Conservation (phyloP, 106 monocot genomes). For the Agapanthus africanus region DNA sequence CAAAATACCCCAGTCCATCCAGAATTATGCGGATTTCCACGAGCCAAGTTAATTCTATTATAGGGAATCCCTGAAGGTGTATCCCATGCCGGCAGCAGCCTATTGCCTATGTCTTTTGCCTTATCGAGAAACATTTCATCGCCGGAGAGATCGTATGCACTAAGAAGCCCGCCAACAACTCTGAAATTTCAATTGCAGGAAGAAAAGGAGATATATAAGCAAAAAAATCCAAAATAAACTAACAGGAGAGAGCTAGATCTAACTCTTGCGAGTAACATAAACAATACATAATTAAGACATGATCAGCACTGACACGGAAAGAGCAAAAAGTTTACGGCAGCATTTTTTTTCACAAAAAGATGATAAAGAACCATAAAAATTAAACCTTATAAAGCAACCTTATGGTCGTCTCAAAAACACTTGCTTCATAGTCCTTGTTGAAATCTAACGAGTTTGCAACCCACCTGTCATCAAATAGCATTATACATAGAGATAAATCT, state of each 20-base stretch:
- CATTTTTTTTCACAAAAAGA: not conserved
- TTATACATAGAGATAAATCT: not conserved
- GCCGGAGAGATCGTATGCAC: conserved; percentile 93
- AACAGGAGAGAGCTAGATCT: not conserved
- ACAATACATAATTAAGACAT: not conserved
- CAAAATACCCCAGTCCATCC: conserved; percentile 85
- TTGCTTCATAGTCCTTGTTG: conserved; percentile 90
- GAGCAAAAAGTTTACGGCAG: not conserved
- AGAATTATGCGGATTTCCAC: conserved; percentile 73
- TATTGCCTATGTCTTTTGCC: conserved; percentile 83
- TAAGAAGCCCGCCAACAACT: conserved; percentile 92
- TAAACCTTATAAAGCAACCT: conserved; percentile 83
- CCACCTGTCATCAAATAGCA: conserved; percentile 61
- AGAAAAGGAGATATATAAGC: conserved; percentile 7
- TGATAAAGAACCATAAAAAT: conserved; percentile 14
- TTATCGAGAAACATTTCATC: conserved; percentile 91
- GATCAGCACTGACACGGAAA: not conserved
- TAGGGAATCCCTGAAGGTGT: conserved; percentile 90
- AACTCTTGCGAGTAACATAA: not conserved
- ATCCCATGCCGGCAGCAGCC: conserved; percentile 91
- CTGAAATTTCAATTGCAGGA: conserved; percentile 30
- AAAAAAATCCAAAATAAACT: not conserved
- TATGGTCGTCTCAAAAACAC: conserved; percentile 99
- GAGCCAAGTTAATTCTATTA: conserved; percentile 83
- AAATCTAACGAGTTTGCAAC: conserved; percentile 81